Conservation (phyloP, 164 flowering plant genomes). For the Santalum album region DNA sequence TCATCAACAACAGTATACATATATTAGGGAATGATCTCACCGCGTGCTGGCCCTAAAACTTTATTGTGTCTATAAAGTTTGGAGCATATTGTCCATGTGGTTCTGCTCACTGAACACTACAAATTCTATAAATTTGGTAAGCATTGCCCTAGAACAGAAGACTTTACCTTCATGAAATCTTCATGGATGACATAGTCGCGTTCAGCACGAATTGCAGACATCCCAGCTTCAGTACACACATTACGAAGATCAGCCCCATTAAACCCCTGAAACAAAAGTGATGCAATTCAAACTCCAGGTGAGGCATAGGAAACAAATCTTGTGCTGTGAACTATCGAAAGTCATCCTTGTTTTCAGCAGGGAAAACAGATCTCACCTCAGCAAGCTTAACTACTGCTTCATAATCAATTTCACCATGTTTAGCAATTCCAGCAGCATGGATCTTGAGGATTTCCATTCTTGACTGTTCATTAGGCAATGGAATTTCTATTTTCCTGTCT, state of each 20-base stretch:
- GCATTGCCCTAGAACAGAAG: background rate
- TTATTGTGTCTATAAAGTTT: no score
- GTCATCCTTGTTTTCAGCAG: no score
- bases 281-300: no score
- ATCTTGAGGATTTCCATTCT: constrained; percentile 7
- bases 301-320: no score
- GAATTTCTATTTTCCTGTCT: constrained; percentile 2
- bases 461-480: constrained; percentile 6
- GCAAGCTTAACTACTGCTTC: constrained; percentile 5
- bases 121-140: background rate
- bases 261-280: constrained; percentile 5
- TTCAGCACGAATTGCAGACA: constrained; percentile 4
- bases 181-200: constrained; percentile 6
- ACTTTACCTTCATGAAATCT: constrained; percentile 6
- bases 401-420: constrained; percentile 6
- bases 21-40: no score
- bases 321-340: no score
- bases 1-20: no score
- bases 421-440: constrained; percentile 5
- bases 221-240: constrained; percentile 5
- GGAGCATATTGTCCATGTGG: no score
- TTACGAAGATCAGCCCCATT: constrained; percentile 8
- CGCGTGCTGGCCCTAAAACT: background rate
- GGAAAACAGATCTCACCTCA: no score
- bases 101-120: no score